These are phyloP conservation scores for Quercus mongolica DNA, from an alignment of 306 rosid genomes.

Conservation along the genomic window DNA sequence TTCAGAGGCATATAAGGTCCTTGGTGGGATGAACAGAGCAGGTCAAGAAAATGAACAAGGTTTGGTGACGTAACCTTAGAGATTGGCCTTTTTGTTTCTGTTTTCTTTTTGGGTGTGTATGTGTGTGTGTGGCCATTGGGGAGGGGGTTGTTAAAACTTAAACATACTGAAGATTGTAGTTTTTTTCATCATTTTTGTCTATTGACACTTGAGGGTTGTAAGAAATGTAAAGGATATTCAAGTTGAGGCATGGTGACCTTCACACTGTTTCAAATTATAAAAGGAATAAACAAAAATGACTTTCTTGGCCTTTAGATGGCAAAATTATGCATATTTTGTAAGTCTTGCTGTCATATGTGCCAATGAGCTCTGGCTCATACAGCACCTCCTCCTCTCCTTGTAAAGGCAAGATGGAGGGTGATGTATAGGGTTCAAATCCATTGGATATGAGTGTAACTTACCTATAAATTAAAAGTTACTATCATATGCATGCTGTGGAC, in stretches of 20 bases:
- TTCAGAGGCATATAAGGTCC: conserved; percentile 95
- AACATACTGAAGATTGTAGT: neutral
- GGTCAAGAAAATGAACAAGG: conserved; percentile 88
- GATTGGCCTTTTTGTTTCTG: neutral
- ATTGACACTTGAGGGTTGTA: neutral
- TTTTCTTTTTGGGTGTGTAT: neutral
- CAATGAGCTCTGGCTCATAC: too few relatives aligned
- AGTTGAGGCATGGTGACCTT: neutral
- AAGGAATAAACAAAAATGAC: neutral
- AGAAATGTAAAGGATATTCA: neutral
- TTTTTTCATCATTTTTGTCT: neutral
- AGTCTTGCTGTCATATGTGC: neutral
- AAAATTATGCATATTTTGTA: neutral
- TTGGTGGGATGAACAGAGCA: conserved; percentile 95
- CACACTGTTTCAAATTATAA: neutral
- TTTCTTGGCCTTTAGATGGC: neutral
- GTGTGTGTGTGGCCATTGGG: neutral
- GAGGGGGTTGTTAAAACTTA: neutral
- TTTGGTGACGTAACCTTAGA: conserved; percentile 23
- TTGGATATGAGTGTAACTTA: too few relatives aligned
- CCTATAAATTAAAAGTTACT: neutral
- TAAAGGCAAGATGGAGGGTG: too few relatives aligned
- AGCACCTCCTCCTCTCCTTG: too few relatives aligned
- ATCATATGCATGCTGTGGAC: neutral
- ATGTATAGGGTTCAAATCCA: too few relatives aligned